Percentiles rank a stretch among this genome's conserved stretches.
Conservation (phyloP, 2,329 filamentous ascomycete species). For the Daldinia sp. region DNA sequence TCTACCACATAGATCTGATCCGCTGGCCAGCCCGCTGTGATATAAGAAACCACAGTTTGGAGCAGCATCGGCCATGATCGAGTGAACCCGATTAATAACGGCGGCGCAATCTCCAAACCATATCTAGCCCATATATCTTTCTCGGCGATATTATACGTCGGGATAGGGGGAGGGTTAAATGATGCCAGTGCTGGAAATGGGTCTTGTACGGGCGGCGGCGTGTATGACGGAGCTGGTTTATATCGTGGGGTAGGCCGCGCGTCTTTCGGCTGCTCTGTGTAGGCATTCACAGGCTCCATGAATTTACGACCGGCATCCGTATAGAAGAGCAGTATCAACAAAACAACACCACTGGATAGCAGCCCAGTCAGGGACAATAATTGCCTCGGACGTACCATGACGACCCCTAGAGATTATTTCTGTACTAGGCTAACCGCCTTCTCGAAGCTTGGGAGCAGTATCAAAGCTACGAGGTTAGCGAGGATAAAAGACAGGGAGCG, state of each 20-base stretch:
- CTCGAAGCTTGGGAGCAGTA: not conserved
- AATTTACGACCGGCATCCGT: constrained; percentile 16
- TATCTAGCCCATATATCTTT: constrained; percentile 51
- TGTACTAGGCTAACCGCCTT: not conserved
- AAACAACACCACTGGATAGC: constrained; percentile 25
- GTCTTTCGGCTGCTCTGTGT: constrained; percentile 2
- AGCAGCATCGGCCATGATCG: constrained; percentile 63
- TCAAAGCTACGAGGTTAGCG: not conserved
- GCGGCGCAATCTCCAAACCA: constrained; percentile 52
- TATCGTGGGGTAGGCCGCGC: constrained; percentile 42
- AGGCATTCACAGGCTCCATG: constrained; percentile 16
- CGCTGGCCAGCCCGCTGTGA: constrained; percentile 66
- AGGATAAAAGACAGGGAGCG: not conserved
- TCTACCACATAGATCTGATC: constrained; percentile 66
- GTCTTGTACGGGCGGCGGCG: constrained; percentile 51
- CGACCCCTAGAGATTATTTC: not conserved
- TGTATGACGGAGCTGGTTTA: constrained; percentile 48
- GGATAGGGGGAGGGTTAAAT: constrained; percentile 51
- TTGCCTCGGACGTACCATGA: constrained; percentile 35
- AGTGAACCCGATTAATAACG: constrained; percentile 68
- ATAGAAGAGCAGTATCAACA: constrained; percentile 31
- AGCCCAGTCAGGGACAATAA: constrained; percentile 26
- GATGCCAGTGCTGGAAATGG: constrained; percentile 53
- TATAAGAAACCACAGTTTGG: constrained; percentile 64
- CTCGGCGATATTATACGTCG: constrained; percentile 54